phyloP scores from a whole-genome alignment of 1,284 basidiomycete species.

The Cryptococcus jaspeensis region DNA sequence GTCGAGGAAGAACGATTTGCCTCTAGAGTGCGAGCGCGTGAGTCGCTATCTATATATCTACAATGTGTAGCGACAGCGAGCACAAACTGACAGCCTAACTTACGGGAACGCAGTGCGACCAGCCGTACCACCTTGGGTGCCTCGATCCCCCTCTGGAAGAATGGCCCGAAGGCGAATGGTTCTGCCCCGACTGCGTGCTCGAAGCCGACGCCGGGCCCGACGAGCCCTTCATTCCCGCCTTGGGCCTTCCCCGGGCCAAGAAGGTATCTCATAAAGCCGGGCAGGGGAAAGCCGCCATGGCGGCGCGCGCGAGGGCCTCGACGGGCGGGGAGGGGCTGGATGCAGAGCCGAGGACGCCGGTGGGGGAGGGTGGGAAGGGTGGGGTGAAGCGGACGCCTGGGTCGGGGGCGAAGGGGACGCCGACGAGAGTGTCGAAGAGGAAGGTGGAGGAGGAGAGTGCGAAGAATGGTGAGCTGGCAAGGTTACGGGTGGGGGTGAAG shows the following conservation, averaged over 20 bases:
- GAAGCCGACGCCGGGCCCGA: slow-evolving; percentile 18
- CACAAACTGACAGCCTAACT: no score
- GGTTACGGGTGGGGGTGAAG: no score
- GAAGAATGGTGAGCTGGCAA: background rate
- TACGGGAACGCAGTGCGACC: slow-evolving; percentile 70
- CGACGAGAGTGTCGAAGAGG: background rate
- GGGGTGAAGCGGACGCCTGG: background rate
- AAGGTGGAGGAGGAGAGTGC: slow-evolving; percentile 7
- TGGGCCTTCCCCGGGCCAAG: slow-evolving; percentile 2
- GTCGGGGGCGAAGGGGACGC: slow-evolving; percentile 1
- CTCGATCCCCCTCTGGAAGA: slow-evolving; percentile 71
- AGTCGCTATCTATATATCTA: slow-evolving; percentile 15
- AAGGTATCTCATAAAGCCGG: background rate
- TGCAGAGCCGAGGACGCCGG: no score
- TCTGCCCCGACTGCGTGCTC: slow-evolving; percentile 68
- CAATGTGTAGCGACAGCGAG: no score
- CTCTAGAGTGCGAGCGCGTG: slow-evolving; percentile 83
- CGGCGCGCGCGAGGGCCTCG: background rate
- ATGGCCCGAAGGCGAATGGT: slow-evolving; percentile 89
- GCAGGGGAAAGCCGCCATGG: background rate
- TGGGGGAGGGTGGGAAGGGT: no score
- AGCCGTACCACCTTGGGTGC: slow-evolving; percentile 81
- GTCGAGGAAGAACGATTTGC: slow-evolving; percentile 65
- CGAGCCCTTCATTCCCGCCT: slow-evolving; percentile 8
- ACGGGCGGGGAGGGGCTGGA: background rate